Percentiles rank a stretch among this genome's conserved stretches.
Conservation (phyloP, 2,329 filamentous ascomycete genomes). For the Aspergillus japonicus region DNA sequence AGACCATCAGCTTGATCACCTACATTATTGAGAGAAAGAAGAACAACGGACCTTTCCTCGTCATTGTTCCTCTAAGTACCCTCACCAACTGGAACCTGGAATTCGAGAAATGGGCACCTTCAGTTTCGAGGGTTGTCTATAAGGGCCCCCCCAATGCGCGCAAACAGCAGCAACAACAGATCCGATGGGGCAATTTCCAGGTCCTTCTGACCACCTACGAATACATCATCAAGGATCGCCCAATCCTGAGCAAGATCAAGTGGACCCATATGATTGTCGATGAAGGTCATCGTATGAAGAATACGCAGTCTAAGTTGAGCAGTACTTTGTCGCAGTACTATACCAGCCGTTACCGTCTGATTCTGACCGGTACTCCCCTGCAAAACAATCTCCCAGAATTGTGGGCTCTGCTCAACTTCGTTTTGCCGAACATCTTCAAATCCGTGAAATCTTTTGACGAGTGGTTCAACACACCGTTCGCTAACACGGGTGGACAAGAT, state of each 20-base stretch:
- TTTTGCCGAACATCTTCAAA: conserved; percentile 97
- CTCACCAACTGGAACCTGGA: conserved; percentile 98
- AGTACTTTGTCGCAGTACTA: conserved; percentile 95
- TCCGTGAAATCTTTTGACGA: conserved; percentile 98
- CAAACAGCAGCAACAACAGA: conserved; percentile 88
- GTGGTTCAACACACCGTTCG: conserved; percentile 99
- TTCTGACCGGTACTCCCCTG: conserved; percentile 92
- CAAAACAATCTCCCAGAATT: conserved; percentile 96
- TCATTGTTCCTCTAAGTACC: conserved; percentile 95
- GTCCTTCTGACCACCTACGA: conserved; percentile 97
- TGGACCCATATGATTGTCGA: conserved; percentile 99
- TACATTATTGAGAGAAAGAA: conserved; percentile 96
- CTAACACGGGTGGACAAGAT: conserved; percentile 95
- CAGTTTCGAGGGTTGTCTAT: conserved; percentile 84
- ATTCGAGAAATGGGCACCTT: conserved; percentile 98
- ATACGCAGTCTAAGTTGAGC: conserved; percentile 91
- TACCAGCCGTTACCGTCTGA: conserved; percentile 88
- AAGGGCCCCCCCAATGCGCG: conserved; percentile 88
- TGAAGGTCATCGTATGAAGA: conserved; percentile 99
- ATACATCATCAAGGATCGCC: conserved; percentile 98
- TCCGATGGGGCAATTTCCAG: conserved; percentile 92
- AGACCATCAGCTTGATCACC: conserved; percentile 95
- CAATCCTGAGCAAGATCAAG: conserved; percentile 94
- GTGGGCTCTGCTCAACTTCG: conserved; percentile 98
- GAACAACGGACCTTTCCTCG: conserved; percentile 87